Evolutionary conservation across 176 grass and related monocot genomes (phyloP).

Genomic region (Olyra latifolia): DNA sequence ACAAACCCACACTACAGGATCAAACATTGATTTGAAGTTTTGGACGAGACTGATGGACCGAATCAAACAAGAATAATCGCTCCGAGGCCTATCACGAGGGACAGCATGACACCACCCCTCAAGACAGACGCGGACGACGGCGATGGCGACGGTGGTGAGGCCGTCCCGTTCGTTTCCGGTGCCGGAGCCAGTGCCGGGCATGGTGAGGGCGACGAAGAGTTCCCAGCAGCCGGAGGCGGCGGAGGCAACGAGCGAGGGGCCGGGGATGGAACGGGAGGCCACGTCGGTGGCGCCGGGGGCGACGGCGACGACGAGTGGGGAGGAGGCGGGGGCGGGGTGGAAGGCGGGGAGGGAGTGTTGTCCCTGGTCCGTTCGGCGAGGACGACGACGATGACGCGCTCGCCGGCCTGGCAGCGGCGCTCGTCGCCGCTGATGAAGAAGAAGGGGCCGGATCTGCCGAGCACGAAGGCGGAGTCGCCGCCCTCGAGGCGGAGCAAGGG

Average conservation of each 20-base stretch:
- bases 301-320: neutral
- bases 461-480: slow-evolving; percentile 48
- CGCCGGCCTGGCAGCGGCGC: slow-evolving; percentile 45
- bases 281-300: neutral
- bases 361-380: slow-evolving; percentile 36
- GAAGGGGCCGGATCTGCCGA: slow-evolving; percentile 45
- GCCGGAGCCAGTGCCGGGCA: neutral
- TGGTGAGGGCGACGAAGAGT: neutral
- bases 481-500: slow-evolving; percentile 42
- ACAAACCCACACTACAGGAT: neutral
- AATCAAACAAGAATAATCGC: slow-evolving; percentile 22
- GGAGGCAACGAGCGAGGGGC: neutral
- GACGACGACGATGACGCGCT: slow-evolving; percentile 60
- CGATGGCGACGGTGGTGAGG: neutral
- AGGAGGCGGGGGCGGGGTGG: neutral
- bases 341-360: neutral
- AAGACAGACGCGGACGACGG: slow-evolving; percentile 16
- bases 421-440: slow-evolving; percentile 77
- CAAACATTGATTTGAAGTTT: neutral
- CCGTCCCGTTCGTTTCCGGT: slow-evolving; percentile 2
- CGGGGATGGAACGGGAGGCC: neutral
- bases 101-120: slow-evolving; percentile 12
- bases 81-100: neutral
- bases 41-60: neutral
- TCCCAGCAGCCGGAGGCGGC: neutral